Base-by-base conservation (phyloP, 345 rosid genomes). In the Linum lewisii region DNA sequence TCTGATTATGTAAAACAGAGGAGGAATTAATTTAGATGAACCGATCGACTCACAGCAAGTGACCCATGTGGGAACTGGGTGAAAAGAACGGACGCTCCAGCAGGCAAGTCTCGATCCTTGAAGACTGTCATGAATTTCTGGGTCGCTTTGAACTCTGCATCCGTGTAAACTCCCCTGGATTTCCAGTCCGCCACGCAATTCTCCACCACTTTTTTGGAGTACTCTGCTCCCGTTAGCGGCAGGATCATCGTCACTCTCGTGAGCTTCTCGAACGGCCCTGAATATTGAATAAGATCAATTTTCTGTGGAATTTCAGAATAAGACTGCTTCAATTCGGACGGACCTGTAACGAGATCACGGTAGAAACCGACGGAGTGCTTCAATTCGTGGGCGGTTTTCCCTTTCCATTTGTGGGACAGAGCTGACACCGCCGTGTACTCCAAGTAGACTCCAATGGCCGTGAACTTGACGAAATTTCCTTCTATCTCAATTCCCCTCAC, bases 271-370 rank as follows among this genome's bases (percentile, higher is more conserved):
- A 77, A 87, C 15, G 66, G 71, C 68, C 91, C 91, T 86, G n/a
- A n/a, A n/a, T n/a, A n/a, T n/a, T n/a, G n/a, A n/a, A n/a, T n/a
- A n/a, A n/a, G n/a, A n/a, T n/a, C n/a, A n/a, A n/a, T n/a, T n/a
- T n/a, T n/a, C n/a, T n/a, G n/a, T n/a, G n/a, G n/a, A n/a, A n/a
- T n/a, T n/a, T n/a, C n/a, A n/a, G n/a, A n/a, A n/a, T n/a, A n/a
- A n/a, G n/a, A n/a, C n/a, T n/a, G n/a, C n/a, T n/a, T n/a, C n/a
- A n/a, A n/a, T n/a, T n/a, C n/a, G n/a, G n/a, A n/a, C n/a, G n/a
- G n/a, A 91, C 96, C 98, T 20, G 91, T 82, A 55, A 92, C 88
- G 56, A 92, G 66, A 50, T 88, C 93, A 60, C 93, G 77, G 58
- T 80, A 86, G 68, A 88, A 92, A 58, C 77, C 87, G 19, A 73